These are phyloP conservation scores for Camillea tinctor DNA, from an alignment of 2,329 filamentous ascomycete species.

Conservation along the genomic window DNA sequence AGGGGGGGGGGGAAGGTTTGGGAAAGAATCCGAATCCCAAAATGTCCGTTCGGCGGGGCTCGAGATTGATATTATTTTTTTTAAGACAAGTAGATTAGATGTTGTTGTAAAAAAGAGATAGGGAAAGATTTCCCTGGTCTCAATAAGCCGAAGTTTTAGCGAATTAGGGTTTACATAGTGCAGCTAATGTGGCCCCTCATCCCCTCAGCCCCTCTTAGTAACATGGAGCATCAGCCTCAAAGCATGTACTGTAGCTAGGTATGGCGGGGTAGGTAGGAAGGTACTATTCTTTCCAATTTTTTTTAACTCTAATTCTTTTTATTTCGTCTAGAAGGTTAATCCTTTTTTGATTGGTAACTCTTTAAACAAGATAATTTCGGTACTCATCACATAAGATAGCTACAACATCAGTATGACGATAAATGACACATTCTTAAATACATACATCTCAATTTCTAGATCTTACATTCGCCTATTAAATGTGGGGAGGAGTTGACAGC, in stretches of 20 bases:
- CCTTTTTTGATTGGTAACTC: too few relatives aligned
- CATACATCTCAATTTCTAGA: background rate
- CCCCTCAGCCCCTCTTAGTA: background rate
- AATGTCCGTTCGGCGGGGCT: constrained; percentile 20
- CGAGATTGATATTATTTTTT: constrained; percentile 27
- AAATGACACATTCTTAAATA: too few relatives aligned
- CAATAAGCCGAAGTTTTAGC: constrained; percentile 32
- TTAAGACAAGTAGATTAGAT: constrained; percentile 6
- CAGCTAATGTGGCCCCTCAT: constrained; percentile 11
- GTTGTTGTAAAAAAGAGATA: constrained; percentile 13
- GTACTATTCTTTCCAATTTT: background rate
- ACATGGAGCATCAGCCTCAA: background rate
- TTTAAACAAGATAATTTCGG: too few relatives aligned
- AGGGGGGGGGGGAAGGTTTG: too few relatives aligned
- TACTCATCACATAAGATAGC: background rate
- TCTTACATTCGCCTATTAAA: background rate
- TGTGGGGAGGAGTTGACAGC: background rate
- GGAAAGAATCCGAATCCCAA: constrained; percentile 14
- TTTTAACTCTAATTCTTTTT: too few relatives aligned
- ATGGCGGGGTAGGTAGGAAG: background rate
- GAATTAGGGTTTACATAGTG: constrained; percentile 32
- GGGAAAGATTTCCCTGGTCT: background rate
- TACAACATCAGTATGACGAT: too few relatives aligned
- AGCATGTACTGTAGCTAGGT: background rate
- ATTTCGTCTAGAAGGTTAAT: too few relatives aligned